Percentiles rank a stretch among this genome's conserved stretches.
phyloP scores from a whole-genome alignment of 192 early-diverging fungal species.

The Spizellomyces punctatus region DNA sequence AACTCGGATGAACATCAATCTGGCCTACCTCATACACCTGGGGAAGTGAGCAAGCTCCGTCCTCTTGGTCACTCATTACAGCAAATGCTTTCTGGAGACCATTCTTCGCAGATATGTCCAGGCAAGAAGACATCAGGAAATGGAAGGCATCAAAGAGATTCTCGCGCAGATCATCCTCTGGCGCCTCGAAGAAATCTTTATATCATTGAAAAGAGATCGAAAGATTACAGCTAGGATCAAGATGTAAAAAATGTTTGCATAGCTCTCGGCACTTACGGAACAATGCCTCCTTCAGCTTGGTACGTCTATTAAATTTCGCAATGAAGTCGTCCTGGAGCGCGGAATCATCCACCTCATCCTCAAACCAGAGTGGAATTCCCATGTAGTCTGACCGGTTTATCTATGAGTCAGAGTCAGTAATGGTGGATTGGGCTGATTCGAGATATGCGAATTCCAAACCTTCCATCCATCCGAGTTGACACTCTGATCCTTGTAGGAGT shows the following conservation, averaged over 20 bases:
- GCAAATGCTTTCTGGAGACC: conserved; percentile 53
- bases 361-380: conserved; percentile 52
- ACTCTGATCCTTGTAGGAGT: not conserved
- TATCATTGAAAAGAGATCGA: too few species aligned
- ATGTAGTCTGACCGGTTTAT: conserved; percentile 44
- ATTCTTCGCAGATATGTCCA: conserved; percentile 43
- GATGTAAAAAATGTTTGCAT: not conserved
- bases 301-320: conserved; percentile 48
- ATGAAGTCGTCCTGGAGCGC: conserved; percentile 7
- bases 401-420: conserved; percentile 3
- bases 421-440: not conserved
- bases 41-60: conserved; percentile 36
- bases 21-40: conserved; percentile 47
- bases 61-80: conserved; percentile 34
- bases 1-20: not conserved
- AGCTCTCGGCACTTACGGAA: conserved; percentile 7
- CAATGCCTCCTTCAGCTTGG: conserved; percentile 53
- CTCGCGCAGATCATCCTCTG: not conserved
- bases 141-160: conserved; percentile 36
- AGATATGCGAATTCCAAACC: not conserved
- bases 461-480: not conserved
- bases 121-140: conserved; percentile 43
- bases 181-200: too few species aligned
- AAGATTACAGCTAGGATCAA: too few species aligned
- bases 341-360: conserved; percentile 44